Percentiles rank a stretch among this genome's conserved stretches.
These are phyloP conservation scores for Calonectria montana DNA, from an alignment of 2,329 filamentous ascomycete species.

Conservation along the genomic window DNA sequence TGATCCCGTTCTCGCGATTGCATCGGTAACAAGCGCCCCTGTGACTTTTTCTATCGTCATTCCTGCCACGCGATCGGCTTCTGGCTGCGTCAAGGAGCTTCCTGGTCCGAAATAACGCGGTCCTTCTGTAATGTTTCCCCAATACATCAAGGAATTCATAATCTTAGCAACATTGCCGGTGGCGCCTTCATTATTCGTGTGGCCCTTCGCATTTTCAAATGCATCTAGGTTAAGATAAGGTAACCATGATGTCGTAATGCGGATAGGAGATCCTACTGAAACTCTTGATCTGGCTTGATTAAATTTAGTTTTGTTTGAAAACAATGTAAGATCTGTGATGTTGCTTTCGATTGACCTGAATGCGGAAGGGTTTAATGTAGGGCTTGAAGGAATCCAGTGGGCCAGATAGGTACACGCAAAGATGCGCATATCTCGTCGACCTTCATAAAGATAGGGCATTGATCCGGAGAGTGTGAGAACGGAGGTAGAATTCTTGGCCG, in stretches of 20 bases:
- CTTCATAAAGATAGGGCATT: not conserved
- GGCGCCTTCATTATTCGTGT: not conserved
- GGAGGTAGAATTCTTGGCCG: not conserved
- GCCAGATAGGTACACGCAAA: not conserved
- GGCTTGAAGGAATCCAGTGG: not conserved
- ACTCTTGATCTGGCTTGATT: not conserved
- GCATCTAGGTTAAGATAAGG: not conserved
- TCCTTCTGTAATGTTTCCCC: not conserved
- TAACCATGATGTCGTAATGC: not conserved
- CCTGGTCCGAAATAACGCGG: not conserved
- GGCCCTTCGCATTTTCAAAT: not conserved
- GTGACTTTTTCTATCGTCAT: not conserved
- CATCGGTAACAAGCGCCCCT: not conserved
- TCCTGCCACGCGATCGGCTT: not conserved
- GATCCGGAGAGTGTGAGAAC: not conserved
- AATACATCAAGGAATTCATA: not conserved
- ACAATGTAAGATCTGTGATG: not conserved
- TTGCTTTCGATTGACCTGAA: not conserved
- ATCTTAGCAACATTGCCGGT: not conserved
- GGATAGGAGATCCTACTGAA: not conserved
- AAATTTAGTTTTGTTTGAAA: not conserved
- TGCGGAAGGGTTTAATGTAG: not conserved
- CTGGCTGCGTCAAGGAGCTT: not conserved
- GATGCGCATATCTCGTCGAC: not conserved
- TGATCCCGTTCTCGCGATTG: not conserved